Evolutionary conservation across 1,284 basidiomycete genomes (phyloP).

Genomic region (Ustilago hordei): DNA sequence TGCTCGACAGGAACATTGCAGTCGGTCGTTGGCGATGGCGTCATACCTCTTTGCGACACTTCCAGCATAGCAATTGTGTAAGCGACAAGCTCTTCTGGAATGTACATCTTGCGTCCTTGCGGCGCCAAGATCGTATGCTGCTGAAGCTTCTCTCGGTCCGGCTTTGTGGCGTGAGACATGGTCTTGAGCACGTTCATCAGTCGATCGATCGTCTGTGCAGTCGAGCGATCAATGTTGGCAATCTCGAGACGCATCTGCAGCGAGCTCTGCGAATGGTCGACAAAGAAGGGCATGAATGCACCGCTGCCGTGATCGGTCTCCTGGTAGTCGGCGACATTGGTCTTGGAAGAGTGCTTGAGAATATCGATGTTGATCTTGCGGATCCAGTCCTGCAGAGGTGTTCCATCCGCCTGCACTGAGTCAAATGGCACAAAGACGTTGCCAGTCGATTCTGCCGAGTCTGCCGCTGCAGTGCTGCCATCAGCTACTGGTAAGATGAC

Average conservation of each 20-base stretch:
- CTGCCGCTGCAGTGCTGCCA: constrained; percentile 14
- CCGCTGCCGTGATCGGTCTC: constrained; percentile 64
- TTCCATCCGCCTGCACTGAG: constrained; percentile 32
- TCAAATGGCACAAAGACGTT: constrained; percentile 23
- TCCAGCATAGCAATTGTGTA: constrained; percentile 68
- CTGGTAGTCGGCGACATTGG: constrained; percentile 53
- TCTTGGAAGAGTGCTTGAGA: constrained; percentile 62
- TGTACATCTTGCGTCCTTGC: constrained; percentile 60
- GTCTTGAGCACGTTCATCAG: constrained; percentile 63
- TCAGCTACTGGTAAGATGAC: constrained; percentile 84
- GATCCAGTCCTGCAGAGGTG: constrained; percentile 65
- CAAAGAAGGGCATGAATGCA: constrained; percentile 63
- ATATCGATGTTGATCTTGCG: constrained; percentile 69
- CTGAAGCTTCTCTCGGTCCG: constrained; percentile 50
- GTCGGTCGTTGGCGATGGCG: constrained; percentile 47
- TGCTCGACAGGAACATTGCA: constrained; percentile 32
- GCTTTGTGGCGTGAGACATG: constrained; percentile 53
- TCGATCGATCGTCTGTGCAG: constrained; percentile 64
- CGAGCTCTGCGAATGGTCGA: constrained; percentile 48
- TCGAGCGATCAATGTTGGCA: constrained; percentile 50
- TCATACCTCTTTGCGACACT: constrained; percentile 59
- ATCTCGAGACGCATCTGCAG: constrained; percentile 45
- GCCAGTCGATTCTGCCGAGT: background rate
- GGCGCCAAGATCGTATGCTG: constrained; percentile 62
- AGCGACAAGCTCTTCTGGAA: constrained; percentile 66